These are phyloP conservation scores for Boletus nobilissimus DNA, from an alignment of 1,284 basidiomycete species.

Conservation along the genomic window DNA sequence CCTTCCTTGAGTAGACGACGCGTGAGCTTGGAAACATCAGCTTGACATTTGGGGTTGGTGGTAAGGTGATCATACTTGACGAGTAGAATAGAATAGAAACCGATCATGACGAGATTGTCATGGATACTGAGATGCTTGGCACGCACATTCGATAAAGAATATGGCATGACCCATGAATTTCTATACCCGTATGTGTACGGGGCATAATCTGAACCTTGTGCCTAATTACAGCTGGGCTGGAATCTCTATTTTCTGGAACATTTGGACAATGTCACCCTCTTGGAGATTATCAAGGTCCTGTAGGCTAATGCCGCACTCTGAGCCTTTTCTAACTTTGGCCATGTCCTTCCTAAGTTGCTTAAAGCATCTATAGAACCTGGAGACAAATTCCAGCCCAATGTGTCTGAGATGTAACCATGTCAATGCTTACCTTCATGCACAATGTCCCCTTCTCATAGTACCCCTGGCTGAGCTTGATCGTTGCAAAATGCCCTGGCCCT, in stretches of 20 bases:
- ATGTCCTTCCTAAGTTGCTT: conserved; percentile 94
- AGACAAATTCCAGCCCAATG: conserved; percentile 18
- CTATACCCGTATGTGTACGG: conserved; percentile 11
- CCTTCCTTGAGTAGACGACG: conserved; percentile 82
- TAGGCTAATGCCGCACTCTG: conserved; percentile 91
- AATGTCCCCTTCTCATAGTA: conserved; percentile 73
- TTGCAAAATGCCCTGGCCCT: conserved; percentile 84
- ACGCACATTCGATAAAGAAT: background rate
- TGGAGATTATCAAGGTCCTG: conserved; percentile 77
- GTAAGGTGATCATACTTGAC: conserved; percentile 81
- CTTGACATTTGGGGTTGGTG: conserved; percentile 90
- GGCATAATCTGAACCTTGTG: background rate
- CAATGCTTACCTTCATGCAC: conserved; percentile 75
- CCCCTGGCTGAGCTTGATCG: conserved; percentile 75
- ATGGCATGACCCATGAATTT: conserved; percentile 14
- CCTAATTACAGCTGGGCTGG: conserved; percentile 66
- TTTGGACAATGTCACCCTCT: conserved; percentile 86
- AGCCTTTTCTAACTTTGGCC: conserved; percentile 88
- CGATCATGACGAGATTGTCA: conserved; percentile 38
- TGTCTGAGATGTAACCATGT: background rate
- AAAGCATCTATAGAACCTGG: conserved; percentile 87
- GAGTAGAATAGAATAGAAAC: conserved; percentile 60
- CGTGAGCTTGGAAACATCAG: conserved; percentile 70
- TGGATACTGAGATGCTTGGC: conserved; percentile 6
- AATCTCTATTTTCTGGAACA: conserved; percentile 73